A percentile compares a stretch with the other conserved stretches of the same genome.
These are phyloP conservation scores for Globisporangium solare DNA, from an alignment of 352 stramenopile species.

Conservation along the genomic window DNA sequence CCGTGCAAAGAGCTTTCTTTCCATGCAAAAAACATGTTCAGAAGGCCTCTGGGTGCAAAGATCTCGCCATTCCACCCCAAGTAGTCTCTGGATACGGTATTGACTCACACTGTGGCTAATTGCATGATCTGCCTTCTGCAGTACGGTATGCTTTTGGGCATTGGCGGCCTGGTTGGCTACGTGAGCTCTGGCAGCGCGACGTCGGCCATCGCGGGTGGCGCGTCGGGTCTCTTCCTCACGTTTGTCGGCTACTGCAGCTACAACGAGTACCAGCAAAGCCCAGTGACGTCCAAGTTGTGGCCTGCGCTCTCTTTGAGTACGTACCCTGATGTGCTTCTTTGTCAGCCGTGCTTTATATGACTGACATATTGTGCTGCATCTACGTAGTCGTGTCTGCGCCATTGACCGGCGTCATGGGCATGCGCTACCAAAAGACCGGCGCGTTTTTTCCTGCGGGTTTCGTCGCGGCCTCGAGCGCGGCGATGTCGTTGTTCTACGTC, in stretches of 20 bases:
- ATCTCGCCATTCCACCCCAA: neutral
- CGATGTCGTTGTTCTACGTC: slow-evolving; percentile 81
- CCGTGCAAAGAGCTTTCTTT: neutral
- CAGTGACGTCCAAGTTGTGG: slow-evolving; percentile 79
- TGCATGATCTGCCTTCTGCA: slow-evolving; percentile 19
- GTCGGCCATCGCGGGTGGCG: slow-evolving; percentile 55
- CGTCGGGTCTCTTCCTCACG: slow-evolving; percentile 65
- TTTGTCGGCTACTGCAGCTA: slow-evolving; percentile 83
- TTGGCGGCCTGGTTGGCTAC: slow-evolving; percentile 72
- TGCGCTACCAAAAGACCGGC: slow-evolving; percentile 70
- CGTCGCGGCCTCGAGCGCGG: slow-evolving; percentile 52
- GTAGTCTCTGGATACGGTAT: too few relatives aligned
- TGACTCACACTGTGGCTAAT: neutral
- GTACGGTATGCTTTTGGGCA: slow-evolving; percentile 69
- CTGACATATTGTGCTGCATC: too few relatives aligned
- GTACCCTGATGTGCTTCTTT: too few relatives aligned
- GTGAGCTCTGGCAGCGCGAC: slow-evolving; percentile 70
- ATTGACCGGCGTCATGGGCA: slow-evolving; percentile 71
- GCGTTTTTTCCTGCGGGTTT: slow-evolving; percentile 71
- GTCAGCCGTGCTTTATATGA: too few relatives aligned
- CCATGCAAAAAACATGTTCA: neutral
- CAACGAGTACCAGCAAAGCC: slow-evolving; percentile 79
- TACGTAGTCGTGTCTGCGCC: slow-evolving; percentile 46
- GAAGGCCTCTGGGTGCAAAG: slow-evolving; percentile 1
- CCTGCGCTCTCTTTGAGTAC: slow-evolving; percentile 34